A percentile compares a stretch with the other conserved stretches of the same genome.
These are phyloP conservation scores for Erysimum cheiri DNA, from an alignment of 441 rosid genomes.

Conservation along the genomic window DNA sequence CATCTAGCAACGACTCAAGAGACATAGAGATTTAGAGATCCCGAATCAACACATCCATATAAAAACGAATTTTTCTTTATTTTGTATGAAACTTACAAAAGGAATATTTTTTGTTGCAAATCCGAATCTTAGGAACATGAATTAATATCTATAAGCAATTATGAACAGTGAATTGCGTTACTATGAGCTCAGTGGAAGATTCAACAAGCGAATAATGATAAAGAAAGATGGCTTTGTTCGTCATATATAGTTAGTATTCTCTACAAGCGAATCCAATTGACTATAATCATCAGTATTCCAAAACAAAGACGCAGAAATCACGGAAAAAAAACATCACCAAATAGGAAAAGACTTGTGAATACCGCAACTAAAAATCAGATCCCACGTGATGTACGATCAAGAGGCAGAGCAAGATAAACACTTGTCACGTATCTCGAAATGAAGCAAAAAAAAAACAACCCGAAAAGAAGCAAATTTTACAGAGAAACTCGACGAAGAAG, in stretches of 20 bases:
- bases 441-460: background rate
- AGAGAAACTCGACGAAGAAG: background rate
- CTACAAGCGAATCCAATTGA: conserved; percentile 16
- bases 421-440: conserved; percentile 6
- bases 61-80: background rate
- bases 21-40: conserved; percentile 17
- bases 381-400: conserved; percentile 41
- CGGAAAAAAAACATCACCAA: conserved; percentile 15
- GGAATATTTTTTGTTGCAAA: background rate
- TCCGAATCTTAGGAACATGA: conserved; percentile 4
- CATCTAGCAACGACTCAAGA: conserved; percentile 11
- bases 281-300: conserved; percentile 15
- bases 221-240: background rate
- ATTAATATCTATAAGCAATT: background rate
- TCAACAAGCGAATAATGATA: conserved; percentile 2
- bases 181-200: conserved; percentile 5
- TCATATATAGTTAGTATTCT: conserved; percentile 7
- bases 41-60: background rate
- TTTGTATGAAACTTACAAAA: background rate
- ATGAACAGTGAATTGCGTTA: background rate
- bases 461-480: background rate
- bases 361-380: conserved; percentile 37
- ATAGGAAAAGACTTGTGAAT: conserved; percentile 40
- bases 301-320: conserved; percentile 14
- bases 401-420: conserved; percentile 36